Evolutionary conservation across 108 stramenopile species (phyloP), one percentile per base, ranked within the genome.

Genomic region (Fragilaria crotonensis): DNA sequence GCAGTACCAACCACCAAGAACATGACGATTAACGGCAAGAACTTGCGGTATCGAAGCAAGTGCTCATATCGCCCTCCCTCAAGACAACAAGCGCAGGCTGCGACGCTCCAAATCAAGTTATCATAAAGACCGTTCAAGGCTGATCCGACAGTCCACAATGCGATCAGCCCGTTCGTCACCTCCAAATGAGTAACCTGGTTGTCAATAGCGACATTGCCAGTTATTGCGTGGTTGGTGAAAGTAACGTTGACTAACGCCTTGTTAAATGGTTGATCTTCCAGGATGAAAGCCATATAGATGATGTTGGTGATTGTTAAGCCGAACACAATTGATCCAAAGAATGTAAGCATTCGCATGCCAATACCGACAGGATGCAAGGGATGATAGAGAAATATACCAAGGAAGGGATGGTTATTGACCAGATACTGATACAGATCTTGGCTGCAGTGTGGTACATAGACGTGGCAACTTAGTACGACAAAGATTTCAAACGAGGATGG

Each of bases 321-420:
- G 59, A 87, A 84, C 22, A 83, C 72, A 47, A 89, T 58, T 0
- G 71, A 71, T 26, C 85, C 86, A 31, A 87, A 33, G 3, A 93
- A 54, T 47, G 82, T 77, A n/a, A 89, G 65, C 20, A 82, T 21
- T 52, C 91, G 81, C 23, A 77, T 77, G 26, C 66, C 58, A 2
- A 64, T 52, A 26, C 64, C 54, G 7, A 93, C 61, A 9, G 91
- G 91, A 69, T 93, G 87, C 0, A 75, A 33, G n/a, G 46, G 52
- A 60, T 89, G 81, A 52, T 84, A 74, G 49, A 59, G 81, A 32
- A 78, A 93, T 0, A 89, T 68, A 30, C 87, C 84, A 64, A 89
- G 82, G n/a, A 93, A 28, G 5, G 87, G 87, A 70, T 93, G 91
- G 33, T 80, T 87, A 64, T 89, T 93, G 25, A 46, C 48, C 58